Base-by-base conservation (phyloP, 495 filamentous ascomycete genomes). In the Aspergillus sclerotiicarbonarius region DNA sequence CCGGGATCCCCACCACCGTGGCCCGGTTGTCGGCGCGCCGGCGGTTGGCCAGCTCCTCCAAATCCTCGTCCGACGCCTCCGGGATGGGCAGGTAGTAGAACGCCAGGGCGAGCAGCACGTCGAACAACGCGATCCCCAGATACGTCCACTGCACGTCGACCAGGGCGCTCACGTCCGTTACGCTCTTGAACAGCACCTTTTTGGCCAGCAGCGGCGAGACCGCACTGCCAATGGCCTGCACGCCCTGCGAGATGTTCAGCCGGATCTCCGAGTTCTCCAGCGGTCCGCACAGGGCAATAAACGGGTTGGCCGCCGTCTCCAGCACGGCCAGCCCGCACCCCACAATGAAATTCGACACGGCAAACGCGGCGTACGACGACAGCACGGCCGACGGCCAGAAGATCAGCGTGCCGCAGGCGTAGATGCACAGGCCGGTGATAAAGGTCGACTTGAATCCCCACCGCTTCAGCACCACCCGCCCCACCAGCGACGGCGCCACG, bases 331-430 rank as follows among this genome's bases (percentile, higher is more conserved):
- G 75, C 0, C 87, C 87, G 37, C 84, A 75, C 0, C 84, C 87
- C 9, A 87, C 81, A 53, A 90, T 82, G 59, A 88, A 85, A 59
- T 89, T 88, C 3, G 84, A 87, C 45, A 88, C 66, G 12, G 83
- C 72, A 53, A 89, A 88, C 4, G 86, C 85, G 4, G 80, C 73
- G 32, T 85, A 88, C 0, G 86, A 88, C 0, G 80, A 82, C 39
- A 89, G 72, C 8, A 89, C 85, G 2, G 86, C 84, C 7, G 85
- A 86, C 1, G 87, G 87, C 87, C 87, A 90, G 70, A 88, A 90
- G 13, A 88, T 72, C n/a, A 89, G 68, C 0, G 83, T 78, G 0
- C 87, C 87, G 54, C 80, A 82, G 8, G 81, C 83, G 62, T 87
- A 87, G 9, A 88, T 79, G 60, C 75, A 78, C 1, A 90, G 74